Conservation (phyloP, 306 rosid genomes). For the Malus asiatica region DNA sequence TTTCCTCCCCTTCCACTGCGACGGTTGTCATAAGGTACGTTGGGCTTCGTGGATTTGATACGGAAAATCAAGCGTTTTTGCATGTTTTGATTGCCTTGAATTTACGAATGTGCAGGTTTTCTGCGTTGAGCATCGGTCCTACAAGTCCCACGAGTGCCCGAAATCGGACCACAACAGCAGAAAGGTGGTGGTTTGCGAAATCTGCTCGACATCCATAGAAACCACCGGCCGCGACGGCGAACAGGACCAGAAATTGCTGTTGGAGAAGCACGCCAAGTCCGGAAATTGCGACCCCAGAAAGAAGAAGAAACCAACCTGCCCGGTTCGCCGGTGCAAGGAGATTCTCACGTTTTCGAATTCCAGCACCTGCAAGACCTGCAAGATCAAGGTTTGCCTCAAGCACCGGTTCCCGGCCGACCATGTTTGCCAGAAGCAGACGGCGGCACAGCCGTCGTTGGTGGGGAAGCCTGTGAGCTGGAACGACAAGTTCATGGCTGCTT, state of each 20-base stretch:
- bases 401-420: slow-evolving; percentile 88
- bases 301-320: slow-evolving; percentile 72
- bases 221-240: slow-evolving; percentile 35
- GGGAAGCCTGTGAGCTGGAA: slow-evolving; percentile 32
- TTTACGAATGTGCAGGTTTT: slow-evolving; percentile 37
- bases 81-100: background rate
- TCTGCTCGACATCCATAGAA: slow-evolving; percentile 69
- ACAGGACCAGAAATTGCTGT: slow-evolving; percentile 35
- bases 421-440: slow-evolving; percentile 26
- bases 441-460: background rate
- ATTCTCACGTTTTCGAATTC: slow-evolving; percentile 67
- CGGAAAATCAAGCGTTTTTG: background rate
- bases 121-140: slow-evolving; percentile 75
- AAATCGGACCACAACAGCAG: slow-evolving; percentile 68
- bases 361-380: slow-evolving; percentile 63
- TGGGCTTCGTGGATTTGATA: background rate
- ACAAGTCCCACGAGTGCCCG: slow-evolving; percentile 62
- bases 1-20: slow-evolving; percentile 82
- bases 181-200: slow-evolving; percentile 66
- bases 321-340: slow-evolving; percentile 65
- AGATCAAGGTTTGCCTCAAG: slow-evolving; percentile 64
- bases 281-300: slow-evolving; percentile 66
- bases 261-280: slow-evolving; percentile 50
- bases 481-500: slow-evolving; percentile 47
- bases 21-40: slow-evolving; percentile 49